Conservation (phyloP, 345 rosid species). For the Camelina neglecta region DNA sequence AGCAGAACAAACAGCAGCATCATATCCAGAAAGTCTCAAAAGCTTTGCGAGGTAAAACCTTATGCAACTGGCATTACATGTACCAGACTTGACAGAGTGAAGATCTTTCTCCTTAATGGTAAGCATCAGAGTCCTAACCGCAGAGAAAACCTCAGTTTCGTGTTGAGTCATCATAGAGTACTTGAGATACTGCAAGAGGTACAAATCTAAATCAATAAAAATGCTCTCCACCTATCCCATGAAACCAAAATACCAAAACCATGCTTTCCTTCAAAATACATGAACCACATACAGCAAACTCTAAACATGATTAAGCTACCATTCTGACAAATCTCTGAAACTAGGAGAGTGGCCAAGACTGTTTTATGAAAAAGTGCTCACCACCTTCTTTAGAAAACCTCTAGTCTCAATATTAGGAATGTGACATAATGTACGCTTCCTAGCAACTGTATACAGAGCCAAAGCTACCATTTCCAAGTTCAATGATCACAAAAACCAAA, state of each 20-base stretch:
- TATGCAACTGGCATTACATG: conserved; percentile 81
- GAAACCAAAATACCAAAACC: background rate
- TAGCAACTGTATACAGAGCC: background rate
- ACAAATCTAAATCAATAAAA: background rate
- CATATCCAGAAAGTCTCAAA: conserved; percentile 73
- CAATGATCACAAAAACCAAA: background rate
- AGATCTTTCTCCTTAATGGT: conserved; percentile 69
- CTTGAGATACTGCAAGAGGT: conserved; percentile 57
- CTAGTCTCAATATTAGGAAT: too few relatives aligned
- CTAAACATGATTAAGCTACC: background rate
- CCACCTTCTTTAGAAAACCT: too few relatives aligned
- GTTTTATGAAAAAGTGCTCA: too few relatives aligned
- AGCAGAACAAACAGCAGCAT: conserved; percentile 84
- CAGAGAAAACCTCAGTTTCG: conserved; percentile 65
- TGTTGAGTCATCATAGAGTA: conserved; percentile 55
- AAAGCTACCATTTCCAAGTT: conserved; percentile 4
- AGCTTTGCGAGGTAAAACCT: conserved; percentile 77
- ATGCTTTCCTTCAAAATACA: background rate
- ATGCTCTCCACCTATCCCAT: background rate
- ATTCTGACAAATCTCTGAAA: conserved; percentile 9
- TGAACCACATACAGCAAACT: background rate
- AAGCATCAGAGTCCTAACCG: conserved; percentile 64
- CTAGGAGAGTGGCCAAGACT: background rate
- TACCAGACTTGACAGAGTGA: conserved; percentile 58
- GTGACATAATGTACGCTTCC: background rate